phyloP scores from a whole-genome alignment of 2,329 filamentous ascomycete genomes.

The Bipolaris sorokiniana region DNA sequence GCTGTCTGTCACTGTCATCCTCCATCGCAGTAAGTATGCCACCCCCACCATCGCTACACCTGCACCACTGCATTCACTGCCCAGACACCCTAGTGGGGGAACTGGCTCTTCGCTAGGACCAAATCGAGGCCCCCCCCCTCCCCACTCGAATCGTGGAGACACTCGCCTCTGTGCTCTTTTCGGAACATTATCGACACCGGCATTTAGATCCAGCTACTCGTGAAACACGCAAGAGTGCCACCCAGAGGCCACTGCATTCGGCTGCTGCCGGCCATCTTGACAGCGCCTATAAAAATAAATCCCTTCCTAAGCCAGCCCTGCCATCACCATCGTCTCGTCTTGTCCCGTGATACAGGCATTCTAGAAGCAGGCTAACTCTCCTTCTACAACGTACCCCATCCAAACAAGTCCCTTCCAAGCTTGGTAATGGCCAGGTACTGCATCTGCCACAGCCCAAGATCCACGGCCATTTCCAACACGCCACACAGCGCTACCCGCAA shows the following conservation, averaged over 20 bases:
- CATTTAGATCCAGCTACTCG: slow-evolving; percentile 12
- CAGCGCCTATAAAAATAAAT: background rate
- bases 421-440: slow-evolving; percentile 40
- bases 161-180: slow-evolving; percentile 9
- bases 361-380: slow-evolving; percentile 1
- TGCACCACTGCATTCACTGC: background rate
- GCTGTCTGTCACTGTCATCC: background rate
- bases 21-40: background rate
- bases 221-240: slow-evolving; percentile 17
- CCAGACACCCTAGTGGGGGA: background rate
- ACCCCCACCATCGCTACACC: background rate
- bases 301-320: background rate
- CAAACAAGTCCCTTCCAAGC: slow-evolving; percentile 39
- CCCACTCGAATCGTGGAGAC: slow-evolving; percentile 7
- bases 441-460: slow-evolving; percentile 43
- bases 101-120: slow-evolving; percentile 2
- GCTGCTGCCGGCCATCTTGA: slow-evolving; percentile 2
- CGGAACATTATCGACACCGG: slow-evolving; percentile 10
- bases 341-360: slow-evolving; percentile 1
- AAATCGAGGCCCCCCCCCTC: slow-evolving; percentile 1
- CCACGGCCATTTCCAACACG: slow-evolving; percentile 40
- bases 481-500: slow-evolving; percentile 45
- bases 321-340: background rate
- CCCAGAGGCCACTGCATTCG: slow-evolving; percentile 19
- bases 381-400: slow-evolving; percentile 45